These are phyloP conservation scores for Celoporthe dispersa DNA, from an alignment of 2,329 filamentous ascomycete genomes.

Conservation along the genomic window DNA sequence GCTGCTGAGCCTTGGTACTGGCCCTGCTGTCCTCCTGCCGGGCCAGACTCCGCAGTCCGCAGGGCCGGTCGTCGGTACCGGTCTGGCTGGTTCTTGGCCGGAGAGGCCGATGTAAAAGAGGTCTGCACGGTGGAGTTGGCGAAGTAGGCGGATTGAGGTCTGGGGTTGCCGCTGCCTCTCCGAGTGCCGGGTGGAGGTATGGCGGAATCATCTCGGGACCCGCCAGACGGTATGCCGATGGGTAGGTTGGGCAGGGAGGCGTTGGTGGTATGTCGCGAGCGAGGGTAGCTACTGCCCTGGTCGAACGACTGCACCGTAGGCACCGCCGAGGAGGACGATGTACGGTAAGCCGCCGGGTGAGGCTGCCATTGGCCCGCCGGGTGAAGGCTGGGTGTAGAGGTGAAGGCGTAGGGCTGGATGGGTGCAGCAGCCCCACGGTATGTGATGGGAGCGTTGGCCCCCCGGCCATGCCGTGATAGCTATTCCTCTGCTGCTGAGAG, in stretches of 20 bases:
- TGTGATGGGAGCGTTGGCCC: constrained; percentile 45
- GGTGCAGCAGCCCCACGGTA: constrained; percentile 63
- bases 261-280: constrained; percentile 42
- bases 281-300: constrained; percentile 35
- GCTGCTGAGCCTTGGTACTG: constrained; percentile 43
- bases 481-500: constrained; percentile 52
- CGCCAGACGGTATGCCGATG: constrained; percentile 44
- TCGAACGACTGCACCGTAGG: constrained; percentile 47
- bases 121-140: constrained; percentile 49
- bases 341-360: constrained; percentile 51
- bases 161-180: constrained; percentile 43
- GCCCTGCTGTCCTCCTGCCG: constrained; percentile 35
- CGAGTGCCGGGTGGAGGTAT: constrained; percentile 49
- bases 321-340: constrained; percentile 50
- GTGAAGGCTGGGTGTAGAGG: constrained; percentile 68
- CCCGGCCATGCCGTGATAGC: constrained; percentile 54
- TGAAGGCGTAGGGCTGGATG: constrained; percentile 79
- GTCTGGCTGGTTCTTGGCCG: constrained; percentile 74
- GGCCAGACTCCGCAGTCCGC: constrained; percentile 57
- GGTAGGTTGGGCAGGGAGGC: constrained; percentile 47
- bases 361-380: constrained; percentile 58
- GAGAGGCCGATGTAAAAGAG: constrained; percentile 60
- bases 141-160: constrained; percentile 49
- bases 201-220: constrained; percentile 58
- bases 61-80: constrained; percentile 75